Evolutionary conservation across 2,329 filamentous ascomycete genomes (phyloP).

Genomic region (Apiospora phragmitis): DNA sequence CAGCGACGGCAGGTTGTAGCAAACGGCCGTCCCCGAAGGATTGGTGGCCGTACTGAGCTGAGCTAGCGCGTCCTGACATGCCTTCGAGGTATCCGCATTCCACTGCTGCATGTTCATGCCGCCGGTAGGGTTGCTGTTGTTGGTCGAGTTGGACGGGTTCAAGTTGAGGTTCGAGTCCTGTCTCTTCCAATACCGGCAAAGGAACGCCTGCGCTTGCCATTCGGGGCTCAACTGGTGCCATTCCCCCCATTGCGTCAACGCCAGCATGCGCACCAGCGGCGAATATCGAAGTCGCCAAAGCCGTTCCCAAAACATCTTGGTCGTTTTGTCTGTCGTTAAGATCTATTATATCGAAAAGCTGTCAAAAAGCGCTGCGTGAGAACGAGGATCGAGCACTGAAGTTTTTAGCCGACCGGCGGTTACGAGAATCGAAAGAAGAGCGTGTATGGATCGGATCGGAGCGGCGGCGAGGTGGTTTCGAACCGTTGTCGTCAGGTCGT

Average conservation of each 20-base stretch:
- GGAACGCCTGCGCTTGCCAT: constrained; percentile 9
- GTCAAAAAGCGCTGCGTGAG: neutral
- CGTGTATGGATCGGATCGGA: constrained; percentile 1
- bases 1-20: constrained; percentile 77
- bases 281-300: constrained; percentile 36
- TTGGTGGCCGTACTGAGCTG: constrained; percentile 62
- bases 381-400: neutral
- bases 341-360: neutral
- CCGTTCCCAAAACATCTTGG: constrained; percentile 39
- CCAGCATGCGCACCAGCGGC: constrained; percentile 37
- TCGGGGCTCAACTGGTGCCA: constrained; percentile 14
- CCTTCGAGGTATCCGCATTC: constrained; percentile 54
- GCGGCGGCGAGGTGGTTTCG: constrained; percentile 1
- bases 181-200: constrained; percentile 14
- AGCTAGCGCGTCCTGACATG: constrained; percentile 60
- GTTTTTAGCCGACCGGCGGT: constrained; percentile 10
- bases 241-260: constrained; percentile 18
- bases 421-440: constrained; percentile 11
- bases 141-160: constrained; percentile 11
- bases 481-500: constrained; percentile 5
- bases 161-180: constrained; percentile 16
- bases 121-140: constrained; percentile 36
- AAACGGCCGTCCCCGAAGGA: constrained; percentile 75
- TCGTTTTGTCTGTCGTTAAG: constrained; percentile 7
- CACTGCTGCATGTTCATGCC: constrained; percentile 56